phyloP scores from a whole-genome alignment of 225 moss, liverwort and hornwort species.

The Bryoerythrophyllum caledonicum region DNA sequence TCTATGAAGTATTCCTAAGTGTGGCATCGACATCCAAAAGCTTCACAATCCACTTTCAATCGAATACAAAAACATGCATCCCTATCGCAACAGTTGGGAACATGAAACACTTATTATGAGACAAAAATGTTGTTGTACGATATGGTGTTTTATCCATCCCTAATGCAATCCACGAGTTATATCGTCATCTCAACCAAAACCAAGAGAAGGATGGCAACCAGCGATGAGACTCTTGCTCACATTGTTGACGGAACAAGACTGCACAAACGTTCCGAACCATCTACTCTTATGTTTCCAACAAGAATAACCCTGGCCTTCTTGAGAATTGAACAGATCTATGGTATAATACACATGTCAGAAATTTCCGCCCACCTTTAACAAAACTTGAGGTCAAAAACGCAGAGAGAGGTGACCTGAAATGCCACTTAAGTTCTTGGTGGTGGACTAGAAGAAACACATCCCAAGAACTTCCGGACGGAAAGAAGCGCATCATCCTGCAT shows the following conservation, averaged over 20 bases:
- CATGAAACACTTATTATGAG: not conserved
- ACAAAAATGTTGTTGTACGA: not conserved
- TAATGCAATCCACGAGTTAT: not conserved
- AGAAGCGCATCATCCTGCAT: constrained; percentile 58
- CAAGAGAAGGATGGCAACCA: constrained; percentile 15
- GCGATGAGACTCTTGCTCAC: not conserved
- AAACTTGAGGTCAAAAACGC: constrained; percentile 5
- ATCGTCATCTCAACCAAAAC: not conserved
- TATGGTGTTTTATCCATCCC: too few relatives aligned
- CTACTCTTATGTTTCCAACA: not conserved
- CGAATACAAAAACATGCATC: not conserved
- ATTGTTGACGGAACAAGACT: not conserved
- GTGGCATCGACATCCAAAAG: not conserved
- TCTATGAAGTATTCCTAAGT: too few relatives aligned
- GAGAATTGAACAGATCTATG: not conserved
- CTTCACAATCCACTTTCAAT: too few relatives aligned
- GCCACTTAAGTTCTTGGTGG: constrained; percentile 35
- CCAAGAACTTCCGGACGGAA: constrained; percentile 58
- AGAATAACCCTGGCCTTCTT: not conserved
- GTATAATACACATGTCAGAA: not conserved
- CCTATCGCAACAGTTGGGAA: not conserved
- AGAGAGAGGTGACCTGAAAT: not conserved
- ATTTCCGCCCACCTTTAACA: not conserved
- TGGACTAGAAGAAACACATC: constrained; percentile 37
- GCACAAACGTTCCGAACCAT: not conserved